Base-by-base conservation (phyloP, 345 rosid genomes). In the Turnera subulata region DNA sequence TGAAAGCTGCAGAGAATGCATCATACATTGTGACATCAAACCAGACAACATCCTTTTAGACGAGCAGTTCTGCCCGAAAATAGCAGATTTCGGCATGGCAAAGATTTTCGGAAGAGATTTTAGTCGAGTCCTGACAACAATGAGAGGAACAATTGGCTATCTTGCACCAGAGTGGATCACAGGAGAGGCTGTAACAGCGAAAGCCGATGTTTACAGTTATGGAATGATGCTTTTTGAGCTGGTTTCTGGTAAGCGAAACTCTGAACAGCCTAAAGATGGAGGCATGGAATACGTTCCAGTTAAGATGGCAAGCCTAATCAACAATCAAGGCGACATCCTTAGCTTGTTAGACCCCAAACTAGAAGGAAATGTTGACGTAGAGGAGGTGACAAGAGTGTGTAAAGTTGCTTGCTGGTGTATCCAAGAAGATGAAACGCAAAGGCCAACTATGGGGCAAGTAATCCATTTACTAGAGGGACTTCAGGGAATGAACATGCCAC, bases 141-240 rank as follows among this genome's bases (percentile, higher is more conserved):
- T 81, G 68, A 79, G 87, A 69, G 96, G 96, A 32, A 84, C 89
- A 9, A 74, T 84, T 72, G 85, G 89, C 14, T 84, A 88, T 56
- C 89, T 83, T 6, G 89, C 89, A 11, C 89, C 88, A 0, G 92
- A 88, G 59, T 88, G 89, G 96, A 79, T 88, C 62, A 82, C 95
- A 1, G 87, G 89, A 24, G 84, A 77, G 10, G 84, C 85, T 23
- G 64, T 84, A 40, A 84, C 87, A 6, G 76, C 85, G 1, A 84
- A 88, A 65, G 92, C 84, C 1, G 92, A 88, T 63, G 92, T 81
- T 37, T 84, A 79, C 51, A 83, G 96, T 77, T 88, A 78, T 20
- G 96, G 96, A 2, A 84, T 88, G 89, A 72, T 84, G 87, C 69
- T 88, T 11, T 79, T 79, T 17, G 89, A 88, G 74, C 11, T 82